phyloP scores from a whole-genome alignment of 441 rosid species.

The Geranium incanum region DNA sequence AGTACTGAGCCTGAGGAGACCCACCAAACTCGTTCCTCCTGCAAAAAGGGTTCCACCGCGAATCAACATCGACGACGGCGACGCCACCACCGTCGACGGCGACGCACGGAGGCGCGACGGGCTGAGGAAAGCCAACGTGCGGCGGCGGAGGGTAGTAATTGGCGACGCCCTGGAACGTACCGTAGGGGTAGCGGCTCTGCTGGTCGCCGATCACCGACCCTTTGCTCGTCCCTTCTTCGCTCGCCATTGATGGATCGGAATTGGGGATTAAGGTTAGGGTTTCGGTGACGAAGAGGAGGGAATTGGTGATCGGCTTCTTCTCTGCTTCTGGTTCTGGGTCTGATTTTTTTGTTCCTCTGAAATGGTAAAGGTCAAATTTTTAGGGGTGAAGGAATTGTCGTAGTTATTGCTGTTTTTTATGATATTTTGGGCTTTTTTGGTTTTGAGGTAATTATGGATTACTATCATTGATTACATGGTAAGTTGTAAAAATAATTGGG shows the following conservation, averaged over 20 bases:
- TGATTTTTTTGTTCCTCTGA: background rate
- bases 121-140: conserved; percentile 36
- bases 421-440: no score
- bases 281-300: background rate
- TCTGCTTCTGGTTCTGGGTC: background rate
- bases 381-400: background rate
- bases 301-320: conserved; percentile 4
- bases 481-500: no score
- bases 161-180: conserved; percentile 87
- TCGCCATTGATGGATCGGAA: conserved; percentile 26
- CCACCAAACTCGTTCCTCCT: background rate
- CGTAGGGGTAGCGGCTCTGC: conserved; percentile 40
- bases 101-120: conserved; percentile 27
- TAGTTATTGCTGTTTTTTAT: background rate
- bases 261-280: background rate
- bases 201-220: conserved; percentile 26
- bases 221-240: conserved; percentile 34
- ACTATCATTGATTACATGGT: no score
- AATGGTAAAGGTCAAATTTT: background rate
- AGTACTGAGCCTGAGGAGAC: background rate
- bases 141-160: conserved; percentile 51
- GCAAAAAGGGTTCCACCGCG: background rate
- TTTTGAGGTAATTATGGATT: no score
- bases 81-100: background rate
- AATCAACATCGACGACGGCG: conserved; percentile 2